Base-by-base conservation (phyloP, 345 rosid genomes). In the Rhizophora mangle region DNA sequence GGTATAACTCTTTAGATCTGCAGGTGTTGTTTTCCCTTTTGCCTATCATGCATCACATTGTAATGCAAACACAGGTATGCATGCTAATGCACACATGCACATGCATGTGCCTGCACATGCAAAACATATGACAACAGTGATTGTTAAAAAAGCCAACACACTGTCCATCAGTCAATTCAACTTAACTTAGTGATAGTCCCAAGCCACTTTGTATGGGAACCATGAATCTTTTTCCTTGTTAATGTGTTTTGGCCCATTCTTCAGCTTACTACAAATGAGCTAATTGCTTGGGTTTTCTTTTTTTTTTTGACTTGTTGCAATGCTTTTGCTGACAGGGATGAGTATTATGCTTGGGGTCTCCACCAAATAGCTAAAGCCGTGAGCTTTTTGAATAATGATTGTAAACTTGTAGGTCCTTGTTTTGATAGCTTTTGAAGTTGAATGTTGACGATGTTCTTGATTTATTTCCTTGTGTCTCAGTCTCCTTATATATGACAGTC, bases 381-480 rank as follows among this genome's bases (percentile, higher is more conserved):
- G 82, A 95, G 97, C 98, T 95, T 95, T 81, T 82, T 92, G 75
- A 92, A 92, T 87, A 95, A 90, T 57, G 99, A 95, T 70, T 96
- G 99, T 81, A 96, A 96, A 79, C 94, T 96, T 67, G 99, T 96
- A 75, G 83, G 99, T 58, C 43, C 37, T 4, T 31, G n/a, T 26
- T 26, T 29, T 37, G 11, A 30, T 6, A 32, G 56, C 6, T 60
- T 37, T 55, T 19, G 1, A 55, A n/a, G 49, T 8, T 60, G 52
- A 24, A 46, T 37, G 49, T 20, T 30, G 8, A 16, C 22, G 8
- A 39, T 21, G 32, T 29, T 57, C 58, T 54, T 29, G 20, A 46
- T 24, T 27, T 32, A 11, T 31, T 20, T 43, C 20, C 60, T 21
- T 15, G 24, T 15, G 30, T 13, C 68, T 56, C 55, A 49, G 72